Base-by-base conservation (phyloP, 768 basidiomycete species). In the Lactarius hengduanensis region DNA sequence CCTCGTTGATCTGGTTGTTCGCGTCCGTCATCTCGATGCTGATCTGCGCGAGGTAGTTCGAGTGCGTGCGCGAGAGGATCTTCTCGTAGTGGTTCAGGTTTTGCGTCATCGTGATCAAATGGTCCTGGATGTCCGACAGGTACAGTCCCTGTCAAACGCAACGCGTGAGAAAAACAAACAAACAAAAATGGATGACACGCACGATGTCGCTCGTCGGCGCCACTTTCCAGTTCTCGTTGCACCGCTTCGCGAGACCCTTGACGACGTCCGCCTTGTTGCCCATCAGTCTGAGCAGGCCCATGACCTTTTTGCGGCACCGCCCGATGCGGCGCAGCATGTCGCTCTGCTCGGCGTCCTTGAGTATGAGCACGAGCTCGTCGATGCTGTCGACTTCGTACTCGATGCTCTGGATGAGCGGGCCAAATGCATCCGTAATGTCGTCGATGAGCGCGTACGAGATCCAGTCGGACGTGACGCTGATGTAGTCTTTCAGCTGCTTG, bases 1-100 rank as follows among this genome's bases (percentile, higher is more conserved):
- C 97, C 74, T 98, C 95, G 78, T 99, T 99, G 80, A 98, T 99
- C 80, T 98, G 95, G 77, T 99, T 99, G 79, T 99, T 99, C 50
- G 97, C 97, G 73, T 98, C 96, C 41, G 94, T 96, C 96, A 98
- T 99, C 80, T 98, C 97, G 78, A 99, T 98, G 53, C 95, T 97
- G 72, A 99, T 99, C 74, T 98, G 97, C 1, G 97, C 97, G 59
- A 99, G 89, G 79, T 99, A 99, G 76, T 99, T 99, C 43, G 96
- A 98, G 77, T 99, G 97, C 47, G 96, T 98, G 47, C 97, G 89
- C 4, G 96, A 98, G 10, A 99, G 83, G 74, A 99, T 98, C 82
- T 98, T 99, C 76, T 99, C 97, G 81, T 98, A 99, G 78, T 98
- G 97, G 76, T 98, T 99, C 82, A 99, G 76, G 75, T 96, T 98